Conservation (phyloP, 805 yeast species). For the Starmerella ratchasimensis region DNA sequence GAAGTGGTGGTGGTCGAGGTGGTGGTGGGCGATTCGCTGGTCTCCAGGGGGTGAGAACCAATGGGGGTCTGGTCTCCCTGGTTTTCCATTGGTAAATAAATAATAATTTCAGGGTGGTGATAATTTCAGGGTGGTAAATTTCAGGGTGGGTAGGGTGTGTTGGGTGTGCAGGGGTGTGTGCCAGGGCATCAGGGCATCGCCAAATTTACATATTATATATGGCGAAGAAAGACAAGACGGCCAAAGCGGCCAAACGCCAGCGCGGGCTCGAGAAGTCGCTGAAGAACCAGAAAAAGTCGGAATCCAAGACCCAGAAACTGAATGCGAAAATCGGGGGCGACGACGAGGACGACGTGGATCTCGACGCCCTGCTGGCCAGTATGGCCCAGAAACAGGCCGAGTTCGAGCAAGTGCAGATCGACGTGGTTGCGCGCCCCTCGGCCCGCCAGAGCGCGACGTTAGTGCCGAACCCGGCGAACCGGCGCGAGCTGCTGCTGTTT, state of each 20-base stretch:
- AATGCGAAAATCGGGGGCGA: conserved; percentile 48
- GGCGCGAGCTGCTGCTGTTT: conserved; percentile 64
- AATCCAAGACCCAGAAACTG: conserved; percentile 55
- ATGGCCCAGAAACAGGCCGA: conserved; percentile 68
- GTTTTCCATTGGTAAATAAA: too few relatives aligned
- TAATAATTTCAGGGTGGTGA: too few relatives aligned
- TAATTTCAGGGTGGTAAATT: too few relatives aligned
- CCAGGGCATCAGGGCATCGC: too few relatives aligned
- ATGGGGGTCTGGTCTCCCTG: too few relatives aligned
- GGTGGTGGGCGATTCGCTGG: too few relatives aligned
- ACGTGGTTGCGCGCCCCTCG: conserved; percentile 44
- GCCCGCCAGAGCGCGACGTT: conserved; percentile 61
- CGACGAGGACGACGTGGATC: conserved; percentile 73
- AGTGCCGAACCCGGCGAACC: conserved; percentile 67
- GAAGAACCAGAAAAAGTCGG: conserved; percentile 64
- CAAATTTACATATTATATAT: conserved; percentile 32
- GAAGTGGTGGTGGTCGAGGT: too few relatives aligned
- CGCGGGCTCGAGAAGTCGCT: conserved; percentile 69
- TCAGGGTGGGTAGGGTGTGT: too few relatives aligned
- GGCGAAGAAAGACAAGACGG: conserved; percentile 81
- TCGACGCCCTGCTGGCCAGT: conserved; percentile 68
- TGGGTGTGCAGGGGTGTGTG: too few relatives aligned
- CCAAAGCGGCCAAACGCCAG: conserved; percentile 84
- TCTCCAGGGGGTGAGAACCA: too few relatives aligned
- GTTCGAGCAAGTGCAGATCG: conserved; percentile 57